Conservation (phyloP, 2,329 filamentous ascomycete genomes). For the Celoporthe dispersa region DNA sequence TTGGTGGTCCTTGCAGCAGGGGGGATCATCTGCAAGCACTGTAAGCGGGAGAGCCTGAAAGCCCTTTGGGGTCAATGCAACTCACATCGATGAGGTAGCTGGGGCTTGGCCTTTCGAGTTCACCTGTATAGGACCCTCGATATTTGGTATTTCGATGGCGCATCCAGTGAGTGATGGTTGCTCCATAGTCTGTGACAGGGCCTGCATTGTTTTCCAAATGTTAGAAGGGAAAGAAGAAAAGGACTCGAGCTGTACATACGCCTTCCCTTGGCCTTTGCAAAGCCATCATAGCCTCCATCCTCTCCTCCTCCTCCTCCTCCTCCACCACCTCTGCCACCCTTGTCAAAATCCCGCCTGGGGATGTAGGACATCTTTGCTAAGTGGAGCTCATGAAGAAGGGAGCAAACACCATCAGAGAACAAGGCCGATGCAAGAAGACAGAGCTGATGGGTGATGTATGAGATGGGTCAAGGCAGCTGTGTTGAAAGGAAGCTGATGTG, state of each 20-base stretch:
- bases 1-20: conserved; percentile 75
- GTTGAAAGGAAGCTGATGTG: conserved; percentile 11
- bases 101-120: conserved; percentile 80
- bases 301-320: conserved; percentile 17
- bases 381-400: conserved; percentile 7
- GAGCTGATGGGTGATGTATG: background rate
- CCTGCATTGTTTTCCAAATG: conserved; percentile 53
- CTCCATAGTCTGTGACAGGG: conserved; percentile 90
- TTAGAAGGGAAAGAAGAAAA: background rate
- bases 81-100: conserved; percentile 90
- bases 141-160: conserved; percentile 78
- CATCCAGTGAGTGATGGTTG: conserved; percentile 90
- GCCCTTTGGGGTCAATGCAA: conserved; percentile 28
- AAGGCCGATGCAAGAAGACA: background rate
- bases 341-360: conserved; percentile 53
- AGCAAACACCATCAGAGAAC: background rate
- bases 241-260: conserved; percentile 46
- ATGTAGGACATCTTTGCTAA: conserved; percentile 55
- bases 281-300: conserved; percentile 29
- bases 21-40: conserved; percentile 72
- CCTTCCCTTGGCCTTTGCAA: conserved; percentile 52
- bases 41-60: background rate
- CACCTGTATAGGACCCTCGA: conserved; percentile 71
- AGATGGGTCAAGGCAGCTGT: background rate
- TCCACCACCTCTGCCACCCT: conserved; percentile 31